Base-by-base conservation (phyloP, 2,329 filamentous ascomycete genomes). In the Paecilomyces niveus region DNA sequence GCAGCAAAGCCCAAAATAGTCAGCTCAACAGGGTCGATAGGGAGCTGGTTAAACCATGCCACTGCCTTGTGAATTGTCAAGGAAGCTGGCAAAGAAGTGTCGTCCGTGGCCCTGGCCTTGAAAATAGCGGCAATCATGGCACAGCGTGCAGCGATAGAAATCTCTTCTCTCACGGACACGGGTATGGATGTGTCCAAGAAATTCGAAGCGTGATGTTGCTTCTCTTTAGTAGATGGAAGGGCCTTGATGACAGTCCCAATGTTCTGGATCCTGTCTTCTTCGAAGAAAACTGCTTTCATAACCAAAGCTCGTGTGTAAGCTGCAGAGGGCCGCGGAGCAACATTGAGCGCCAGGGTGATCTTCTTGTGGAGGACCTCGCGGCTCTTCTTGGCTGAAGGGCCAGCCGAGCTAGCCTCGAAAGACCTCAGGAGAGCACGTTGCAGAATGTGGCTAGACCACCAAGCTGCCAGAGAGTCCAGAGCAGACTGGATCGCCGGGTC, bases 381-480 rank as follows among this genome's bases (percentile, higher is more conserved):
- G 39, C 71, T 72, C 32, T 73, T 70, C 57, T 73, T 72, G n/a
- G 69, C 75, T 10, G 73, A 70, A 2, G 73, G 70, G 18, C 77
- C 75, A 10, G 81, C 78, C 59, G 82, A 81, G 32, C 80, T 73
- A 13, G 77, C 75, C 50, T 83, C 81, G 33, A 95, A 79, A 35
- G 83, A 86, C 15, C 80, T 79, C 11, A 85, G 78, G 29, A 97
- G 81, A 2, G 85, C 86, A 58, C 83, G 82, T 66, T 92, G 89
- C 39, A 96, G 76, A 11, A 85, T 80, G 57, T 88, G 81, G 62
- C 85, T 90, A 0, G 92, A 95, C 79, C 87, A 94, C 92, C 92
- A 97, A 1, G 92, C 90, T 6, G 92, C 90, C 55, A 97, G 85
- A 11, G 91, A 92, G 72, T 97, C 93, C 63, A 97, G 83, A 0